phyloP scores from a whole-genome alignment of 306 rosid genomes.

The Pyrus communis region DNA sequence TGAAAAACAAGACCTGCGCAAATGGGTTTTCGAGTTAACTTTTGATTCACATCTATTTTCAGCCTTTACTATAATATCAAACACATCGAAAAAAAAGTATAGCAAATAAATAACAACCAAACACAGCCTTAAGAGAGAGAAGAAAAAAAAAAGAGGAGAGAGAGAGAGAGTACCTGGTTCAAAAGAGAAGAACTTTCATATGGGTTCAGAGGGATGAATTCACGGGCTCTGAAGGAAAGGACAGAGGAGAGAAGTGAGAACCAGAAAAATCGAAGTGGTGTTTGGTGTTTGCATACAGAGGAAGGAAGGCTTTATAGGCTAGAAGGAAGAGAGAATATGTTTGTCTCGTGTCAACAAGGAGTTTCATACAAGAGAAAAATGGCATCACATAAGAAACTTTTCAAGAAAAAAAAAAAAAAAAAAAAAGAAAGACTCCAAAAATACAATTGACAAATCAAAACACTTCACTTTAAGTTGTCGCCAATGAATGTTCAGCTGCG shows the following conservation, averaged over 20 bases:
- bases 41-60: constrained; percentile 33
- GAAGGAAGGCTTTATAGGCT: neutral
- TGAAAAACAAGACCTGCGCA: constrained; percentile 39
- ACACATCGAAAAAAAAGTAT: constrained; percentile 14
- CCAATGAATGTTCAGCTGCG: neutral
- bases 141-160: neutral
- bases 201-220: constrained; percentile 26
- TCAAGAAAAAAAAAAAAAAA: neutral
- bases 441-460: neutral
- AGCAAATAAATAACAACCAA: constrained; percentile 12
- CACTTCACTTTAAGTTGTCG: neutral
- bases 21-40: constrained; percentile 38
- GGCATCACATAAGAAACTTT: neutral
- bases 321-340: neutral
- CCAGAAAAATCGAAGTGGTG: neutral
- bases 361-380: neutral
- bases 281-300: neutral
- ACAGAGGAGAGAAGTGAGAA: constrained; percentile 27
- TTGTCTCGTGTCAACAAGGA: constrained; percentile 1
- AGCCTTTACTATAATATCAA: constrained; percentile 10
- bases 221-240: constrained; percentile 10
- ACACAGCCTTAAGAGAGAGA: neutral
- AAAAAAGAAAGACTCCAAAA: neutral
- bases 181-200: constrained; percentile 17
- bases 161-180: constrained; percentile 35